These are phyloP conservation scores for Ceriops tagal DNA, from an alignment of 345 rosid species.

Conservation along the genomic window DNA sequence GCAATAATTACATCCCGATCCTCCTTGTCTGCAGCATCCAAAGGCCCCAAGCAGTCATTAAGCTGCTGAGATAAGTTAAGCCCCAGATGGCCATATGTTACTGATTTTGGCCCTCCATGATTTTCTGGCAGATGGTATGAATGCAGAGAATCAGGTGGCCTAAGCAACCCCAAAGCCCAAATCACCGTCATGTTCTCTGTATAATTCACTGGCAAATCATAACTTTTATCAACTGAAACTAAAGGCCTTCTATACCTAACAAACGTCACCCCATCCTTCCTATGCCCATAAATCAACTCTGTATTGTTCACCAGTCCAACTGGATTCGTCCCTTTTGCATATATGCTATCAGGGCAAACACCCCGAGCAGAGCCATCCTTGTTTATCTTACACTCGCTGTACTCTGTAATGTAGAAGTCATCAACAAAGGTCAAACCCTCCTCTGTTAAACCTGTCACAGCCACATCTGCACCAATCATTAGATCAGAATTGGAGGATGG, in stretches of 20 bases:
- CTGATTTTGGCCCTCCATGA: slow-evolving; percentile 60
- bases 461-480: slow-evolving; percentile 81
- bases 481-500: slow-evolving; percentile 43
- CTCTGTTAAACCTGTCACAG: slow-evolving; percentile 64
- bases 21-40: slow-evolving; percentile 65
- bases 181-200: slow-evolving; percentile 52
- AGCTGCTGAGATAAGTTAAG: slow-evolving; percentile 45
- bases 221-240: slow-evolving; percentile 54
- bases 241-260: slow-evolving; percentile 68
- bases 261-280: slow-evolving; percentile 91
- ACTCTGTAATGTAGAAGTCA: slow-evolving; percentile 69
- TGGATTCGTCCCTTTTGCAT: slow-evolving; percentile 37
- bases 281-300: slow-evolving; percentile 72
- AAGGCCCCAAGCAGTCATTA: slow-evolving; percentile 59
- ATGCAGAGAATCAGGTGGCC: slow-evolving; percentile 68
- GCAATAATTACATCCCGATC: slow-evolving; percentile 66
- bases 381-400: slow-evolving; percentile 61
- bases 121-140: slow-evolving; percentile 83
- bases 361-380: slow-evolving; percentile 62
- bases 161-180: slow-evolving; percentile 92
- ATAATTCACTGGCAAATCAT: slow-evolving; percentile 67
- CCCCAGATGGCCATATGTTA: slow-evolving; percentile 44
- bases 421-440: slow-evolving; percentile 76
- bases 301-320: slow-evolving; percentile 67
- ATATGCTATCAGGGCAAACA: slow-evolving; percentile 83